Conservation (phyloP, 257 asterid species). For the Nicotiana noctiflora region DNA sequence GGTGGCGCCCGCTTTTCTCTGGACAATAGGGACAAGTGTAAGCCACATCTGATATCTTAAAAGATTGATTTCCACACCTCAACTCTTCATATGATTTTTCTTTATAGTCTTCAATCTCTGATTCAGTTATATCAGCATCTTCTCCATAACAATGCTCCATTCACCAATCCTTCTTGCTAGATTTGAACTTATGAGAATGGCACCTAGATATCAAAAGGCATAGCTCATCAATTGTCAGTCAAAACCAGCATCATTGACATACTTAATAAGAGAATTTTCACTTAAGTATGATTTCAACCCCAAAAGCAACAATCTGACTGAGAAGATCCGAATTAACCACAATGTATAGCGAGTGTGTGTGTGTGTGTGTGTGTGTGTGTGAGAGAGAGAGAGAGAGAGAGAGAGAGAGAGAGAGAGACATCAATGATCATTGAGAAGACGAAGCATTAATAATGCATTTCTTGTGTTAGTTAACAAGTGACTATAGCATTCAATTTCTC, state of each 20-base stretch:
- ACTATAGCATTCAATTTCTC: neutral
- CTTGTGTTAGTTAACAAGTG: neutral
- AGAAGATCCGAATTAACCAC: neutral
- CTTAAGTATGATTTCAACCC: neutral
- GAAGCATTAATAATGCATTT: neutral
- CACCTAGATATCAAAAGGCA: constrained; percentile 5
- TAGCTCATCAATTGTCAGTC: neutral
- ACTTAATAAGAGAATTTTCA: neutral
- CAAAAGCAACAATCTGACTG: neutral
- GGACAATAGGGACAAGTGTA: constrained; percentile 77
- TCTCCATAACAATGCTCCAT: constrained; percentile 28
- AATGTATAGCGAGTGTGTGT: no score
- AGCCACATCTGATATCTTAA: constrained; percentile 43
- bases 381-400: neutral
- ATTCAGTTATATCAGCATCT: constrained; percentile 26
- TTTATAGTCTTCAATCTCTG: constrained; percentile 30
- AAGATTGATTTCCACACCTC: constrained; percentile 50
- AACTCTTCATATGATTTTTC: constrained; percentile 27
- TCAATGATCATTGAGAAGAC: neutral
- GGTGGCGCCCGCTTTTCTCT: constrained; percentile 43
- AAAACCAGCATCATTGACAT: neutral
- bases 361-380: no score
- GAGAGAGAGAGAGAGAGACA: neutral
- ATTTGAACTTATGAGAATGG: neutral
- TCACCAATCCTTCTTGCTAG: constrained; percentile 1